These are phyloP conservation scores for Puccinia horiana DNA, from an alignment of 1,284 basidiomycete genomes.

Conservation along the genomic window DNA sequence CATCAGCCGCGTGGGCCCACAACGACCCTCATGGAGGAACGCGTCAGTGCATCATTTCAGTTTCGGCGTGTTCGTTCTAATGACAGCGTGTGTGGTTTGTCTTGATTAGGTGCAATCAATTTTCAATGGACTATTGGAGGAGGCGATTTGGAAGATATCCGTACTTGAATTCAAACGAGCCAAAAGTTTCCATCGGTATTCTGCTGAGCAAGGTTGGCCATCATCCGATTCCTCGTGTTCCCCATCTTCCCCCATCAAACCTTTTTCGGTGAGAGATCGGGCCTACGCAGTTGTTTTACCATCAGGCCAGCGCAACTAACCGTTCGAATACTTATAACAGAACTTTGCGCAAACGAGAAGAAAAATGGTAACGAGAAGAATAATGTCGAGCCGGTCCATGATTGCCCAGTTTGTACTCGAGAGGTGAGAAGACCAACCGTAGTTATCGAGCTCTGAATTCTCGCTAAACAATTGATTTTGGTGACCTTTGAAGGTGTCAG, in stretches of 20 bases:
- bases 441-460: background rate
- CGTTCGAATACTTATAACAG: background rate
- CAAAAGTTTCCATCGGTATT: conserved; percentile 11
- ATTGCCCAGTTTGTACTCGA: conserved; percentile 37
- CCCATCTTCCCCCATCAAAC: background rate
- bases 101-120: conserved; percentile 1
- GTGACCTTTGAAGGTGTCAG: conserved; percentile 32
- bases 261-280: background rate
- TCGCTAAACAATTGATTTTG: background rate
- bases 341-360: conserved; percentile 10
- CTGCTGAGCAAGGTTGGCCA: conserved; percentile 26
- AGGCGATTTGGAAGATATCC: conserved; percentile 36
- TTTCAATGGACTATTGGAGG: conserved; percentile 36
- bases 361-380: conserved; percentile 34
- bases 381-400: background rate
- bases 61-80: too few species aligned
- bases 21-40: too few species aligned
- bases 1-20: too few species aligned
- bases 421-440: background rate
- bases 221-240: background rate
- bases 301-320: background rate
- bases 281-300: background rate
- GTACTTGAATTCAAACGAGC: conserved; percentile 42
- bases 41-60: too few species aligned
- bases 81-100: too few species aligned